Evolutionary conservation across 2,329 filamentous ascomycete genomes (phyloP).

Genomic region (Colletotrichum orbiculare): DNA sequence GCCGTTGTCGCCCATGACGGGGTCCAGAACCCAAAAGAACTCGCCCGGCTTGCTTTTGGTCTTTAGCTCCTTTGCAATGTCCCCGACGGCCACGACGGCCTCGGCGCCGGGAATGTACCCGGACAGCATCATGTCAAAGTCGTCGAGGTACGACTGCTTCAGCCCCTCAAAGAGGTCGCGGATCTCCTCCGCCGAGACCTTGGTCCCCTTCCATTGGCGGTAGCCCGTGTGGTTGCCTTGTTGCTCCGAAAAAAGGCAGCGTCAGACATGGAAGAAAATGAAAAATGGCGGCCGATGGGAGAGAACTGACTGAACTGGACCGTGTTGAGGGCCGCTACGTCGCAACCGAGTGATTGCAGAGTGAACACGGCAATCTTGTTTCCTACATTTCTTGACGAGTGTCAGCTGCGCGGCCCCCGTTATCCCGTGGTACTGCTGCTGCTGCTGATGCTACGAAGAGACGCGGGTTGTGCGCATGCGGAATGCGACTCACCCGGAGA

Average conservation of each 20-base stretch:
- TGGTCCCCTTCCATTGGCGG: conserved; percentile 85
- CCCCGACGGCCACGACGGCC: conserved; percentile 84
- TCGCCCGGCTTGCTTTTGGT: conserved; percentile 70
- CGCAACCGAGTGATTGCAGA: conserved; percentile 92
- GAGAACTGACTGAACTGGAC: conserved; percentile 88
- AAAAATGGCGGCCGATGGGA: neutral
- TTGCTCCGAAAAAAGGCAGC: too few relatives aligned
- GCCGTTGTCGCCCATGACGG: conserved; percentile 98
- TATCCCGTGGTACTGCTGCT: neutral
- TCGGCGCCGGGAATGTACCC: conserved; percentile 93
- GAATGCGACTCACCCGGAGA: conserved; percentile 51
- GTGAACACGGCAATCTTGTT: conserved; percentile 98
- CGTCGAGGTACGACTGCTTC: conserved; percentile 82
- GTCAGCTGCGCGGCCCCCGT: neutral
- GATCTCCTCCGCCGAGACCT: conserved; percentile 84
- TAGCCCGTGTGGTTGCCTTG: conserved; percentile 96
- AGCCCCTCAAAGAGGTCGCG: conserved; percentile 86
- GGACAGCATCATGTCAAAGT: conserved; percentile 94
- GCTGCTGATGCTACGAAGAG: neutral
- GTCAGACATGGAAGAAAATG: neutral
- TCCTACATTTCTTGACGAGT: conserved; percentile 81
- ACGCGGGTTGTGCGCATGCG: neutral
- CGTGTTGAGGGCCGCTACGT: conserved; percentile 93
- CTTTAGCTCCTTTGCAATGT: conserved; percentile 84
- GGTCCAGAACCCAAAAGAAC: conserved; percentile 98